Percentiles rank a stretch among this genome's conserved stretches.
Conservation (phyloP, 192 early-diverging fungal genomes). For the Phlyctochytrium bullatum region DNA sequence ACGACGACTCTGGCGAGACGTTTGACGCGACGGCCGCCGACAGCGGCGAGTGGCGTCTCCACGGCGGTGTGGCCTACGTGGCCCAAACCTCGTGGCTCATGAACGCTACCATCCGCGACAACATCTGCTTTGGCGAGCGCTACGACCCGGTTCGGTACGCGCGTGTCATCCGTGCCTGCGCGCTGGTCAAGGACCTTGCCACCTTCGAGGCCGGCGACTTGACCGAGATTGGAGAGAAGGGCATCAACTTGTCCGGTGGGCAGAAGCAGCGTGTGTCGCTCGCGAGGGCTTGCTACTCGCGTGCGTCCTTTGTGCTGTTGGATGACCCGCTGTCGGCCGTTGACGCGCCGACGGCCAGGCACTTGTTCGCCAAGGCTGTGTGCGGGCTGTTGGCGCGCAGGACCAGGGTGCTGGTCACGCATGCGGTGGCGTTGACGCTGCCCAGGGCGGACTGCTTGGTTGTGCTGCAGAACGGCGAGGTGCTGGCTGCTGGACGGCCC, state of each 20-base stretch:
- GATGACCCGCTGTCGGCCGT: conserved; percentile 92
- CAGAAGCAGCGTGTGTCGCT: conserved; percentile 49
- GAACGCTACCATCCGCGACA: conserved; percentile 60
- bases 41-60: neutral
- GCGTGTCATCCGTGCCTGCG: conserved; percentile 78
- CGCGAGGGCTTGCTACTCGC: conserved; percentile 75
- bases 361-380: conserved; percentile 77
- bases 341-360: conserved; percentile 89
- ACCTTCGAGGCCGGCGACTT: conserved; percentile 80
- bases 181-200: conserved; percentile 79
- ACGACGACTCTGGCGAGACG: too few relatives aligned
- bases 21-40: neutral
- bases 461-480: conserved; percentile 36
- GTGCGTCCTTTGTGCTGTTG: conserved; percentile 66
- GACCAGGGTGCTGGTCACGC: conserved; percentile 89
- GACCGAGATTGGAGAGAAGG: conserved; percentile 78
- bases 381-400: conserved; percentile 69
- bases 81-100: conserved; percentile 68
- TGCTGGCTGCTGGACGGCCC: conserved; percentile 31
- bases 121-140: conserved; percentile 79
- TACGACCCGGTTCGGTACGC: conserved; percentile 76
- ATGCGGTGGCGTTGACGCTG: conserved; percentile 49
- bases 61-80: conserved; percentile 69
- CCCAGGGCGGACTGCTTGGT: conserved; percentile 42
- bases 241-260: conserved; percentile 49